Base-by-base conservation (phyloP, 148 eudicot genomes). In the Polygonum maritimum region DNA sequence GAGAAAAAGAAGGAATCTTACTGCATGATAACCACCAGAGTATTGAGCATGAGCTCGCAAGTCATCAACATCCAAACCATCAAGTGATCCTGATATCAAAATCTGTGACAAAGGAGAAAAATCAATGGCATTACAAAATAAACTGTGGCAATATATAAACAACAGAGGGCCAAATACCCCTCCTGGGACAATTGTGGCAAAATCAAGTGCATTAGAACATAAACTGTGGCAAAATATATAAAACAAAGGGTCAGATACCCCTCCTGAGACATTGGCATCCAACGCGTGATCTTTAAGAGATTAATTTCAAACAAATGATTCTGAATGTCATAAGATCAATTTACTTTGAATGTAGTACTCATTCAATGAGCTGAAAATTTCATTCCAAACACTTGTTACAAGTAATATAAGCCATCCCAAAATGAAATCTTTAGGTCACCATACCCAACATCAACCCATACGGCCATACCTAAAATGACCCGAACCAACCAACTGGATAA, bases 1-100 rank as follows among this genome's bases (percentile, higher is more conserved):
- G 9, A 60, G 26, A 22, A 8, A 55, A 58, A 5, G 73, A 54
- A 22, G 39, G 78, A 52, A 76, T 76, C 87, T 78, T 83, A 94
- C 98, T 74, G 86, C 79, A 78, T 94, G 91, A 84, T 94, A 94
- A 72, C 98, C 98, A 36, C 98, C 98, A 1, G 90, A 84, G 84
- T 94, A 94, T 81, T 89, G 92, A n/a, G 97, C 77, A 81, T 91
- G 73, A 48, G 87, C 79, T 78, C 86, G 91, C 48, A 94, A 90
- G 81, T 94, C 91, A 47, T 89, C 91, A 57, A 94, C 78, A 86
- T 89, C 93, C 85, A 94, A 84, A 39, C 96, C 94, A 82, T 94
- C 97, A 71, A 83, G 81, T 76, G 98, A 86, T 35, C 98, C 98
- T 71, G 98, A 91, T 80, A 94, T 94, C 83, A 94, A 82, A 80